Evolutionary conservation across 2,329 filamentous ascomycete species (phyloP), one percentile per base, ranked within the genome.

Genomic region (Lomentospora prolificans): DNA sequence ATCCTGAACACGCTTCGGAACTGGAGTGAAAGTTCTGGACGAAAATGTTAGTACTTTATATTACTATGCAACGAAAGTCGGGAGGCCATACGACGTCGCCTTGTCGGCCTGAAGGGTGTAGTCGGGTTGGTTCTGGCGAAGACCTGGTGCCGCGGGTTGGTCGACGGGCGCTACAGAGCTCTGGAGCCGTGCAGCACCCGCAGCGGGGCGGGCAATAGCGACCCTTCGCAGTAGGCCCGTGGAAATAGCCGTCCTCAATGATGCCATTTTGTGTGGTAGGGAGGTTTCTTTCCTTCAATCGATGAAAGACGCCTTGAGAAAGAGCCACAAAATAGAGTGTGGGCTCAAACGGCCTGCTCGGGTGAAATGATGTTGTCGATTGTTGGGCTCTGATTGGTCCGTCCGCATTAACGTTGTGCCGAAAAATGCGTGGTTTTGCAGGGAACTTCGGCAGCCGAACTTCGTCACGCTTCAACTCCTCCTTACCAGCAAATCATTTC

Each of bases 1-100:
- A 67, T 96, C 86, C 81, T 96, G 90, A 58, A 96, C 80, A 61
- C 85, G 81, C 75, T 88, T 91, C 57, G 94, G 92, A 22, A 96
- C 84, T 19, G 92, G 94, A 1, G 92, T 96, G 72, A 89, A 99
- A 67, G 84, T 85, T 58, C 92, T 96, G 66, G 50, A 51, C 39
- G 54, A 55, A 22, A 7, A n/a, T n/a, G n/a, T n/a, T 19, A 51
- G 60, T 60, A 58, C 60, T 7, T 33, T 33, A 57, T 50, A 17
- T 17, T 48, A 24, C 7, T 17, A 48, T 17, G 8, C n/a, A 48
- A 48, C 8, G 41, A 24, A 24, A 24, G 17, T 48, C 17, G 22
- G 5, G 44, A 48, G 12, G 19, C 17, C 70, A 63, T 81, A 96
- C 91, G 91, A 96, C 61, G 90, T 95, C 60, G 88, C 88, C 73